These are phyloP conservation scores for Ustilago hordei DNA, from an alignment of 1,284 basidiomycete genomes.

Conservation along the genomic window DNA sequence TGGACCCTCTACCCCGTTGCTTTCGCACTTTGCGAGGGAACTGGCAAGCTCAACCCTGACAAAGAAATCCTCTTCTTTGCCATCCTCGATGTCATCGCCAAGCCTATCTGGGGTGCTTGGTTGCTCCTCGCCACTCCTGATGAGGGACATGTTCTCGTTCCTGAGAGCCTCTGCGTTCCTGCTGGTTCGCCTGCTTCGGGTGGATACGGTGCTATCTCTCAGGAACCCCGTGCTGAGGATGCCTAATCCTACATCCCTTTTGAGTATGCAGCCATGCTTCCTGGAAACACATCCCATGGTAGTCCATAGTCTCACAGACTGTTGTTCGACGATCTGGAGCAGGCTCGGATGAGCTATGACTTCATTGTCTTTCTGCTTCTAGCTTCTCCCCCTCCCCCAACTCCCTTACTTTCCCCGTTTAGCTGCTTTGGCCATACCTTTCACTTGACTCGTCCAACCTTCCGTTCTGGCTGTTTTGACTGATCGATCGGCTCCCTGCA, in stretches of 20 bases:
- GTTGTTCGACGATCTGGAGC: not conserved
- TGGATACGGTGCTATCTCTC: conserved; percentile 57
- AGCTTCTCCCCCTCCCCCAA: not conserved
- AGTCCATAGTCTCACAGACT: not conserved
- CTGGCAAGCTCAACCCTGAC: conserved; percentile 55
- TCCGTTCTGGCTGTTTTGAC: not conserved
- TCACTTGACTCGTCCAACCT: not conserved
- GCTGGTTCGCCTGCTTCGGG: conserved; percentile 46
- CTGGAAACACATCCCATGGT: not conserved
- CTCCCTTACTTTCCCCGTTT: not conserved
- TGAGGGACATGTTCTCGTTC: conserved; percentile 60
- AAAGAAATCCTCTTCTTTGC: conserved; percentile 60
- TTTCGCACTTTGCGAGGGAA: conserved; percentile 57
- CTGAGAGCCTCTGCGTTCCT: conserved; percentile 52
- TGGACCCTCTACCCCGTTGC: conserved; percentile 59
- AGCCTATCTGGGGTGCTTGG: conserved; percentile 61
- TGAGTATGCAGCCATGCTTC: not conserved
- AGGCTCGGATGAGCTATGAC: not conserved
- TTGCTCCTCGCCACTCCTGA: conserved; percentile 55
- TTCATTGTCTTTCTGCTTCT: not conserved
- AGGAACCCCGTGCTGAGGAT: conserved; percentile 56
- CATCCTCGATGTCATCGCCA: conserved; percentile 60
- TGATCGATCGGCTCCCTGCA: not conserved
- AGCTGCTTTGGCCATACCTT: not conserved
- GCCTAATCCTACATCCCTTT: conserved; percentile 27